phyloP scores from a whole-genome alignment of 2,329 filamentous ascomycete species.

The Nemania serpens region DNA sequence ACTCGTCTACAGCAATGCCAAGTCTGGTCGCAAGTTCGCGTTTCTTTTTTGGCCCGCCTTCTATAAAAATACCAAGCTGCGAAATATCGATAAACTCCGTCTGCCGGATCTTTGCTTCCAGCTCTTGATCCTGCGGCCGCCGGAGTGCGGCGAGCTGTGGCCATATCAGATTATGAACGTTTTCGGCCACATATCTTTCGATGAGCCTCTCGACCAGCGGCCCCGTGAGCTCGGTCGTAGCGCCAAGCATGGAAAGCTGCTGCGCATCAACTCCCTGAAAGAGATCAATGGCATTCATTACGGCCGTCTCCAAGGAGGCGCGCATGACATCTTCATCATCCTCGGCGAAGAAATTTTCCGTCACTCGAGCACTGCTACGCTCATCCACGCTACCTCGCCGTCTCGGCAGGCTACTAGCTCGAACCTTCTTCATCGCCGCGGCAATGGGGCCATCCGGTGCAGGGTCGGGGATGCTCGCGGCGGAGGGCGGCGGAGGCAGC shows the following conservation, averaged over 20 bases:
- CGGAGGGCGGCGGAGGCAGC: constrained; percentile 73
- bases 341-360: constrained; percentile 74
- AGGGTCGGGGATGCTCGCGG: constrained; percentile 62
- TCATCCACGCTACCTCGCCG: constrained; percentile 44
- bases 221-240: constrained; percentile 91
- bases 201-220: constrained; percentile 92
- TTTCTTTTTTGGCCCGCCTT: constrained; percentile 77
- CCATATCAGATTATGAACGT: constrained; percentile 89
- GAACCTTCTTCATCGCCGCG: constrained; percentile 58
- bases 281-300: constrained; percentile 90
- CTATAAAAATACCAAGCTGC: constrained; percentile 87
- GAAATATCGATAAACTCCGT: constrained; percentile 95
- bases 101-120: constrained; percentile 87
- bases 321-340: constrained; percentile 93
- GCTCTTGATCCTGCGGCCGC: constrained; percentile 79
- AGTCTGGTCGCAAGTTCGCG: constrained; percentile 79
- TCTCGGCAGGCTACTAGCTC: constrained; percentile 54
- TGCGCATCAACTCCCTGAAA: constrained; percentile 97
- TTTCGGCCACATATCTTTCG: constrained; percentile 91
- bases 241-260: constrained; percentile 86
- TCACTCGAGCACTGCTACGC: constrained; percentile 51
- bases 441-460: constrained; percentile 60
- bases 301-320: constrained; percentile 84
- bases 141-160: constrained; percentile 79
- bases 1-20: constrained; percentile 80